Conservation (phyloP, 352 stramenopile species). For the Aphanomyces invadans region DNA sequence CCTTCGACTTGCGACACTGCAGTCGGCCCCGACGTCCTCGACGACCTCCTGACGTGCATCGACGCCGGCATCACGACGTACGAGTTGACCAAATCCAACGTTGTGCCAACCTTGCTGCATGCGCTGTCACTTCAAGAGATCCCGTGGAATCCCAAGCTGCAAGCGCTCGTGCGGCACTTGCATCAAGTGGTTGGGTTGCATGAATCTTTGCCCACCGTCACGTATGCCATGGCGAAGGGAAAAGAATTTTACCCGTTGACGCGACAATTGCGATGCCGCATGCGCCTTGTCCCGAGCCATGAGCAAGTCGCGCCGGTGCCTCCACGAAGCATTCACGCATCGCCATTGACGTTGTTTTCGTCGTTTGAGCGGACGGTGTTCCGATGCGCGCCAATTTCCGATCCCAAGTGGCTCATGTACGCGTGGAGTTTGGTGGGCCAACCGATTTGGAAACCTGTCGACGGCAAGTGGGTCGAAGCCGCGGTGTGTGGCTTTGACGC, state of each 20-base stretch:
- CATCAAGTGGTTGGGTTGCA: slow-evolving; percentile 27
- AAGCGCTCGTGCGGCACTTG: slow-evolving; percentile 13
- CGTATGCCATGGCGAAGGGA: slow-evolving; percentile 54
- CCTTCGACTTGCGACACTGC: not conserved
- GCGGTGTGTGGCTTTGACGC: slow-evolving; percentile 61
- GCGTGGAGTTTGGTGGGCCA: slow-evolving; percentile 67
- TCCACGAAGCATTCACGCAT: slow-evolving; percentile 49
- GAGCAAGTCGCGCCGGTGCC: slow-evolving; percentile 25
- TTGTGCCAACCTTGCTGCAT: slow-evolving; percentile 53
- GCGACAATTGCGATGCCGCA: slow-evolving; percentile 52
- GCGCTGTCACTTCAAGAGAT: slow-evolving; percentile 35
- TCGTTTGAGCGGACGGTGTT: slow-evolving; percentile 78
- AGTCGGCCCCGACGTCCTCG: no score
- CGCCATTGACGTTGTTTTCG: slow-evolving; percentile 73
- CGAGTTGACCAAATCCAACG: slow-evolving; percentile 75
- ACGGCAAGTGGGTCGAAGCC: slow-evolving; percentile 77
- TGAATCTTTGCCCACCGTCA: slow-evolving; percentile 53
- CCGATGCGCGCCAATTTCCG: slow-evolving; percentile 45
- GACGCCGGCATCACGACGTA: slow-evolving; percentile 52
- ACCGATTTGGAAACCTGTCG: slow-evolving; percentile 59
- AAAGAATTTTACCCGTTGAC: slow-evolving; percentile 71
- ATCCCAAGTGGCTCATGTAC: slow-evolving; percentile 43
- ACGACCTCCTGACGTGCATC: not conserved
- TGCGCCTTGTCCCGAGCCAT: no score
- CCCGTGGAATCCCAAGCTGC: not conserved